Evolutionary conservation across 1,284 basidiomycete genomes (phyloP).

Genomic region (Pseudozyma pruni): DNA sequence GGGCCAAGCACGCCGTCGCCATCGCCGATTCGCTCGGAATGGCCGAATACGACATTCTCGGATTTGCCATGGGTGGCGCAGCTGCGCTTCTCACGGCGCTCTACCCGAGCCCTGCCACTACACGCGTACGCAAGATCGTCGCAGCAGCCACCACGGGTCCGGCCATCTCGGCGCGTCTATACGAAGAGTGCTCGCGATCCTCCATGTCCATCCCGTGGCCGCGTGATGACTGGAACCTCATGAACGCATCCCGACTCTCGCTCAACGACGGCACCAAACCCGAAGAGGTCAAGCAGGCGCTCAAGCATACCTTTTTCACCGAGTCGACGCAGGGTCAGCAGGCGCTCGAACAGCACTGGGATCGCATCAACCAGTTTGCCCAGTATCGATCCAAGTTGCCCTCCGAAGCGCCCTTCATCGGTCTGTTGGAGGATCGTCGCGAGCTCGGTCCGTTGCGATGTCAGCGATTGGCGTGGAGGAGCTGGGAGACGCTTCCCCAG

Average conservation of each 20-base stretch:
- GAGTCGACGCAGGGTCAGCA: constrained; percentile 21
- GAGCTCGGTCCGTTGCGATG: constrained; percentile 36
- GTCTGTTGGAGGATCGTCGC: constrained; percentile 36
- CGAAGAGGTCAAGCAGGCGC: constrained; percentile 34
- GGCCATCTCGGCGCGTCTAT: constrained; percentile 37
- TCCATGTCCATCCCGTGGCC: constrained; percentile 46
- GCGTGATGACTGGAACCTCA: constrained; percentile 43
- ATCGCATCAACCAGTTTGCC: constrained; percentile 37
- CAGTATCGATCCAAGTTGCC: constrained; percentile 35
- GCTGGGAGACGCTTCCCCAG: constrained; percentile 37
- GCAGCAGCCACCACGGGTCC: constrained; percentile 33
- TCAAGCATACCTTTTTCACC: constrained; percentile 36
- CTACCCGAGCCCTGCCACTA: constrained; percentile 26
- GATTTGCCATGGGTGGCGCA: constrained; percentile 30
- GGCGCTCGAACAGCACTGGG: constrained; percentile 33
- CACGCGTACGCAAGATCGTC: constrained; percentile 34
- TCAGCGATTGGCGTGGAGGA: constrained; percentile 34
- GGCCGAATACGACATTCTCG: constrained; percentile 34
- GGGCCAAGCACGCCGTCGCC: constrained; percentile 41
- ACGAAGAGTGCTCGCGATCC: constrained; percentile 38
- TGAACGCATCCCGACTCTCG: constrained; percentile 35
- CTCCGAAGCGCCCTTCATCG: constrained; percentile 31
- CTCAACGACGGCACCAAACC: constrained; percentile 34
- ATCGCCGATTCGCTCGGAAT: constrained; percentile 29
- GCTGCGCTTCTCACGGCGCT: constrained; percentile 33